phyloP scores from a whole-genome alignment of 192 early-diverging fungal species.

The Coemansia sp. region DNA sequence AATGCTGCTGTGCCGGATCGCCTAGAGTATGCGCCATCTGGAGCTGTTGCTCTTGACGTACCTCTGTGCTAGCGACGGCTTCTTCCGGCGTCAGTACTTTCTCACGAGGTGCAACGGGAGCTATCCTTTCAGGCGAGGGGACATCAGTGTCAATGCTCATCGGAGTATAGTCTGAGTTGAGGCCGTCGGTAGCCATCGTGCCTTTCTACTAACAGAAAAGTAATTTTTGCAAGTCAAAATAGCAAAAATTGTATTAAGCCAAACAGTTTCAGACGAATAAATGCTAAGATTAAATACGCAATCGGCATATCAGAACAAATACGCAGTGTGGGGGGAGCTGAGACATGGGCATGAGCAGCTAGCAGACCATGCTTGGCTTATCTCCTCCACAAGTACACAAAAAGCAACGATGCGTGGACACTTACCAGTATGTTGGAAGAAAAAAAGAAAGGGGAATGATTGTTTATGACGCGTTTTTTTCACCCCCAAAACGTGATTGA shows the following conservation, averaged over 20 bases:
- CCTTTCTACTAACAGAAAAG: slow-evolving; percentile 3
- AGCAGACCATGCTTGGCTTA: not conserved
- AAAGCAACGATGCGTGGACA: not conserved
- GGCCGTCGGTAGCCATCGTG: slow-evolving; percentile 40
- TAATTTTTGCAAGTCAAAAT: not conserved
- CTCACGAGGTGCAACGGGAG: slow-evolving; percentile 20
- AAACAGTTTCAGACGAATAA: not conserved
- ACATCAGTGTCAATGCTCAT: slow-evolving; percentile 28
- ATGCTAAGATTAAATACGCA: not conserved
- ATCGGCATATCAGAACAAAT: not conserved
- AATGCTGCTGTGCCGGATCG: not conserved
- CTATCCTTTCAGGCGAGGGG: slow-evolving; percentile 39
- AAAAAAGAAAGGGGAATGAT: not conserved
- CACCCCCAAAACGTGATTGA: not conserved
- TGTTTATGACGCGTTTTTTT: slow-evolving; percentile 15
- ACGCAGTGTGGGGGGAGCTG: not conserved
- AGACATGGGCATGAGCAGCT: not conserved
- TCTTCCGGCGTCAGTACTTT: not conserved
- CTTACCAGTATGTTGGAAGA: slow-evolving; percentile 11
- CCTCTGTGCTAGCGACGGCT: not conserved
- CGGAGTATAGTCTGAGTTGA: slow-evolving; percentile 14
- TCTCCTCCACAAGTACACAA: not conserved
- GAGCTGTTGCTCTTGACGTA: not conserved
- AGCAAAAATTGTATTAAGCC: not conserved
- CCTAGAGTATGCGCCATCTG: not conserved